A percentile compares a stretch with the other conserved stretches of the same genome.
phyloP scores from a whole-genome alignment of 352 stramenopile species.

The Globisporangium lucens region DNA sequence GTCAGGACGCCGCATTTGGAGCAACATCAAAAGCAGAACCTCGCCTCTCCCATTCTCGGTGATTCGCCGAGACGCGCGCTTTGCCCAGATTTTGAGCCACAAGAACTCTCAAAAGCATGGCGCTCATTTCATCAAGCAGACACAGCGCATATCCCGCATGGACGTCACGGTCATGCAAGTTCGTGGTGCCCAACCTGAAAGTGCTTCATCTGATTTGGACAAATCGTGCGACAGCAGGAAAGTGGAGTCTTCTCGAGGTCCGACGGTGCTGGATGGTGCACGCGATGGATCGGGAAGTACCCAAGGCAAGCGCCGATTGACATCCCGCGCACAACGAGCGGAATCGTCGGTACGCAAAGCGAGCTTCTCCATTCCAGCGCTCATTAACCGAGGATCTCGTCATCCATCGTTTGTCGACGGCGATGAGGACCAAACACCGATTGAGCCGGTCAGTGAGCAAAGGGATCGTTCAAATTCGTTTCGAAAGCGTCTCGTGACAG shows the following conservation, averaged over 20 bases:
- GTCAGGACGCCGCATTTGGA: constrained; percentile 13
- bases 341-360: not conserved
- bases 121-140: constrained; percentile 62
- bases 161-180: constrained; percentile 27
- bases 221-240: constrained; percentile 2
- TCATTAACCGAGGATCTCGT: not conserved
- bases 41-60: constrained; percentile 53
- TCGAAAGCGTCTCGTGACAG: constrained; percentile 21
- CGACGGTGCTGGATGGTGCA: not conserved
- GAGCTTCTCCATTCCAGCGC: not conserved
- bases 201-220: not conserved
- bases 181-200: not conserved
- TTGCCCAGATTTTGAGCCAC: constrained; percentile 59
- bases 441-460: not conserved
- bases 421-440: not conserved
- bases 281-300: not conserved
- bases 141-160: constrained; percentile 51
- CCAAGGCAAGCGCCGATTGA: not conserved
- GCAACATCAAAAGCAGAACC: constrained; percentile 26
- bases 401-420: not conserved
- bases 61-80: constrained; percentile 65
- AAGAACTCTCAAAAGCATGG: constrained; percentile 78
- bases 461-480: constrained; percentile 16
- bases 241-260: not conserved
- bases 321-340: not conserved